Conservation (phyloP, 768 basidiomycete genomes). For the Hericium erinaceus region DNA sequence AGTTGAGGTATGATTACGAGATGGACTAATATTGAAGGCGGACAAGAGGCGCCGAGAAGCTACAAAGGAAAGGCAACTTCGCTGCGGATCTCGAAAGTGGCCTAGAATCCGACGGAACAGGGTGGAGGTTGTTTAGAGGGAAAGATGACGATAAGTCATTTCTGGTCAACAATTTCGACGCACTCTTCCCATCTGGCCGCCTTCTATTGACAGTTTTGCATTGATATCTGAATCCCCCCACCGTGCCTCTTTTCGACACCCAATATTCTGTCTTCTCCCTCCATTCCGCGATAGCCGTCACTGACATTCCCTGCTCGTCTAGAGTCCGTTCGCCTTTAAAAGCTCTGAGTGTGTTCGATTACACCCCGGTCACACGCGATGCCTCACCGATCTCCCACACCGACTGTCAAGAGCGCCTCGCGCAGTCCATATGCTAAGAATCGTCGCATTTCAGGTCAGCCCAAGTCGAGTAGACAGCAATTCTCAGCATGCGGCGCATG, state of each 20-base stretch:
- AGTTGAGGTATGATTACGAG: background rate
- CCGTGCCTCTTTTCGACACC: background rate
- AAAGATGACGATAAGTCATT: background rate
- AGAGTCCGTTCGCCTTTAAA: too few species aligned
- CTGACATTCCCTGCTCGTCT: slow-evolving; percentile 1
- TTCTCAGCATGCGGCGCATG: slow-evolving; percentile 94
- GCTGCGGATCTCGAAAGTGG: background rate
- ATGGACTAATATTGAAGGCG: background rate
- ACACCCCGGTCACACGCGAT: slow-evolving; percentile 6
- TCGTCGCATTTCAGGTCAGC: slow-evolving; percentile 30
- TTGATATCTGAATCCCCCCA: background rate
- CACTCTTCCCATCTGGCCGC: background rate
- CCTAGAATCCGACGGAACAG: too few species aligned
- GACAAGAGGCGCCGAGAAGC: background rate
- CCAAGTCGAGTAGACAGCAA: slow-evolving; percentile 73
- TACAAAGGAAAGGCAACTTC: background rate
- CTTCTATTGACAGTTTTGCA: too few species aligned
- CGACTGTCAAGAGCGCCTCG: slow-evolving; percentile 18
- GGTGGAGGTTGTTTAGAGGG: too few species aligned
- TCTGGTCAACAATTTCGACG: background rate
- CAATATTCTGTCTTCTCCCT: background rate
- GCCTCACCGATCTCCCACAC: slow-evolving; percentile 19
- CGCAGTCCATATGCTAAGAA: slow-evolving; percentile 10
- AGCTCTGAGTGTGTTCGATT: background rate
- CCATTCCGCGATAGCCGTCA: slow-evolving; percentile 2